Evolutionary conservation across 1,284 basidiomycete species (phyloP), one percentile per base, ranked within the genome.

Genomic region (Mycocalia duriaeana): DNA sequence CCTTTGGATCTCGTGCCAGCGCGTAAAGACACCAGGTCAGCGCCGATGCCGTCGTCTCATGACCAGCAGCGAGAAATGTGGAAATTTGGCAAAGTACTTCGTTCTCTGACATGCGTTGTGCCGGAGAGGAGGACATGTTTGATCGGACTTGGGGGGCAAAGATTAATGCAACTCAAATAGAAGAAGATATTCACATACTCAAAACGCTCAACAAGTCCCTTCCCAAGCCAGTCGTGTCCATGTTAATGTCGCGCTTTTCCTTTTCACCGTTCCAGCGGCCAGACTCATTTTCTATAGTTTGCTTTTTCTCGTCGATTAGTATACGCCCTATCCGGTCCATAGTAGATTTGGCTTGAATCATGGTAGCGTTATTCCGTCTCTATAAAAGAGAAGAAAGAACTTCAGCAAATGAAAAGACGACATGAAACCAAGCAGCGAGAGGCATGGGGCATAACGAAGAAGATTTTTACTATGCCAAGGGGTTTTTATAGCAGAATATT

Each of bases 31-130:
- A 79, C 89, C 89, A 93, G 4, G 83, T 78, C 1, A 88, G 68
- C 1, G 84, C 81, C 0, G 79, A 82, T 0, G 74, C 66, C 14
- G 75, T 76, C 4, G 78, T 82, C 58, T 85, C 82, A 62, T 82
- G 75, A 16, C 81, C 79, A 2, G 80, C 80, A n/a, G 79, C 73
- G 41, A 91, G 74, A 61, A 91, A 88, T 0, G 85, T 91, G 6
- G 82, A 81, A 51, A 91, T 87, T 62, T 91, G 87, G 49, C 78
- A 85, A 22, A 84, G 67, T 3, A 87, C 79, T 57, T 91, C 87
- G 13, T 73, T 67, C 37, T 80, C 75, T 6, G 77, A 75, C 71
- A 91, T 75, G 19, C 71, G 70, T 58, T 86, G 77, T 0, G 69
- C 67, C 0, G 71, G 63, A 1, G 77, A 70, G 13, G 19, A 23